These are phyloP conservation scores for Ascochyta koolunga DNA, from an alignment of 2,329 filamentous ascomycete genomes.

Conservation along the genomic window DNA sequence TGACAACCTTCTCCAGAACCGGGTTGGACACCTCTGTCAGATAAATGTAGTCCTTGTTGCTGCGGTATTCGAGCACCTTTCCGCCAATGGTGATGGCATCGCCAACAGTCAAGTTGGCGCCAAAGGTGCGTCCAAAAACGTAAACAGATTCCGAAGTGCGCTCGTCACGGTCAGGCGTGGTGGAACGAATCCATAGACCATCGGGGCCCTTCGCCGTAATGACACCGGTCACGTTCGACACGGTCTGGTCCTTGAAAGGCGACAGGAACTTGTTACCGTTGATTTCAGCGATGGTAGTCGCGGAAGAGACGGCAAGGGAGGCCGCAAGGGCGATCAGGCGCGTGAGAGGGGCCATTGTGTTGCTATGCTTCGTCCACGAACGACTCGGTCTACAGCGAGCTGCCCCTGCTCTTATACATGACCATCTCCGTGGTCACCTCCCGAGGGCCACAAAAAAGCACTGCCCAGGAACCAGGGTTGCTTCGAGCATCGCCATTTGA, in stretches of 20 bases:
- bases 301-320: constrained; percentile 22
- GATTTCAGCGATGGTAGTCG: constrained; percentile 62
- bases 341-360: constrained; percentile 22
- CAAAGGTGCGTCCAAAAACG: constrained; percentile 63
- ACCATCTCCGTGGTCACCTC: neutral
- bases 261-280: constrained; percentile 71
- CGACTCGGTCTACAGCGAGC: constrained; percentile 4
- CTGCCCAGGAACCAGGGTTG: constrained; percentile 10
- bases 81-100: constrained; percentile 68
- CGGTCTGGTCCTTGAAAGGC: constrained; percentile 61
- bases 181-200: constrained; percentile 70
- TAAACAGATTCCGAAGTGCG: constrained; percentile 70
- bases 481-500: constrained; percentile 3
- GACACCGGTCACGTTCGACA: constrained; percentile 66
- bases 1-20: constrained; percentile 59
- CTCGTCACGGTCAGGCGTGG: constrained; percentile 60
- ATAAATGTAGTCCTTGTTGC: constrained; percentile 63
- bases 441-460: neutral
- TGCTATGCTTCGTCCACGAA: constrained; percentile 12
- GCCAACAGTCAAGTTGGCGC: constrained; percentile 63
- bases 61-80: constrained; percentile 65
- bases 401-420: constrained; percentile 10
- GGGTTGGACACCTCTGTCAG: constrained; percentile 68
- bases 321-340: constrained; percentile 26
- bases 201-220: constrained; percentile 67